Evolutionary conservation across 2,329 filamentous ascomycete species (phyloP), one percentile per base, ranked within the genome.

Genomic region (Aspergillus sergii): DNA sequence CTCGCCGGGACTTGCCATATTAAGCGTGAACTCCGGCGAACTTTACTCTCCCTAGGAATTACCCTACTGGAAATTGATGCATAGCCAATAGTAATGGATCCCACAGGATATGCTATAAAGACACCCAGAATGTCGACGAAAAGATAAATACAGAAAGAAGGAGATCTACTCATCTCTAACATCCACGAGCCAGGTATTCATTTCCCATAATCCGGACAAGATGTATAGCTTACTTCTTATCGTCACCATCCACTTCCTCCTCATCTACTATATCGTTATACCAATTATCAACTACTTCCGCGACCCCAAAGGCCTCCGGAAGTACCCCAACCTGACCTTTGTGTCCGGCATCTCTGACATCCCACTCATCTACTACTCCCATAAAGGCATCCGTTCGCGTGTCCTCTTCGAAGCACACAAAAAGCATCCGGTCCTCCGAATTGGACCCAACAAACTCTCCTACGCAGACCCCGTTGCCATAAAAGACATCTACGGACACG

Each of bases 401-500:
- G 56, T 41, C 4, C 59, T 72, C 4, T 55, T 67, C 12, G 58
- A 73, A 54, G 68, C 67, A 4, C 71, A 74, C 56, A 65, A 69
- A 51, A 64, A 62, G 8, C 61, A 69, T 19, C 66, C 66, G 0
- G 60, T 71, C n/a, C 21, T 71, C 19, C 65, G 68, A 9, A 63
- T 70, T 39, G 68, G 68, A 9, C 67, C 68, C 12, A 68, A 68
- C 14, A 36, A 43, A 1, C 46, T 69, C 10, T 68, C 66, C 23
- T 69, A 61, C 41, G 51, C 56, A 3, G 62, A 68, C 39, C 45
- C 59, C 1, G 54, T 58, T 3, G 70, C 70, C 5, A 69, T 72
- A 55, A 70, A 71, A 39, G 78, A 79, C 63, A 78, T 80, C 41
- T 80, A 79, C 51, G 77, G 77, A 39, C 77, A 80, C 56, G 69